Percentiles rank a stretch among this genome's conserved stretches.
Conservation (phyloP, 2,329 filamentous ascomycete species). For the Bertia moriformis region DNA sequence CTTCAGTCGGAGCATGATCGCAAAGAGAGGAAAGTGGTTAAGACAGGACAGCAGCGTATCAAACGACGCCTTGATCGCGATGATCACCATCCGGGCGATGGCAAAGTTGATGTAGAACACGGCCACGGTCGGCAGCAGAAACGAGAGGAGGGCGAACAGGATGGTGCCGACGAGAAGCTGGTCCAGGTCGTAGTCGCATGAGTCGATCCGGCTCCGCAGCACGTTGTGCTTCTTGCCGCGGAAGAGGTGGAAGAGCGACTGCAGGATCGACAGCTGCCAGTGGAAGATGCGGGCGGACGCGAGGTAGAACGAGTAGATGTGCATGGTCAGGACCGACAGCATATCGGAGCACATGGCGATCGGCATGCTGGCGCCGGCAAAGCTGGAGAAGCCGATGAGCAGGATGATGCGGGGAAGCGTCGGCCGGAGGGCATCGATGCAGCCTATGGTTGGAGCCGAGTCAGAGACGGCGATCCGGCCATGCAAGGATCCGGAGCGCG, state of each 20-base stretch:
- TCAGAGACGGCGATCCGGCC: not conserved
- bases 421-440: conserved; percentile 63
- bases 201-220: conserved; percentile 90
- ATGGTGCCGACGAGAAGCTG: conserved; percentile 93
- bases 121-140: conserved; percentile 81
- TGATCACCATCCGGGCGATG: conserved; percentile 84
- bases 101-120: conserved; percentile 98
- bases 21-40: conserved; percentile 95
- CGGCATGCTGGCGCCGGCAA: conserved; percentile 91
- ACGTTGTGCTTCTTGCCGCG: conserved; percentile 97
- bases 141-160: conserved; percentile 86
- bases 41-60: conserved; percentile 86
- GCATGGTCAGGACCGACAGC: conserved; percentile 76
- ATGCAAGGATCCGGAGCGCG: not conserved
- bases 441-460: conserved; percentile 36
- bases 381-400: conserved; percentile 85
- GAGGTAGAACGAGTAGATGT: conserved; percentile 97
- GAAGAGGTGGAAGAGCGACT: conserved; percentile 96
- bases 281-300: conserved; percentile 94
- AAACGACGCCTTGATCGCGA: conserved; percentile 75
- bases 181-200: conserved; percentile 95
- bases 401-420: conserved; percentile 72
- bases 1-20: conserved; percentile 87
- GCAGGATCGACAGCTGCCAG: conserved; percentile 93
- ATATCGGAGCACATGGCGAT: conserved; percentile 92